These are phyloP conservation scores for Phoma sp. DNA, from an alignment of 2,329 filamentous ascomycete species.

Conservation along the genomic window DNA sequence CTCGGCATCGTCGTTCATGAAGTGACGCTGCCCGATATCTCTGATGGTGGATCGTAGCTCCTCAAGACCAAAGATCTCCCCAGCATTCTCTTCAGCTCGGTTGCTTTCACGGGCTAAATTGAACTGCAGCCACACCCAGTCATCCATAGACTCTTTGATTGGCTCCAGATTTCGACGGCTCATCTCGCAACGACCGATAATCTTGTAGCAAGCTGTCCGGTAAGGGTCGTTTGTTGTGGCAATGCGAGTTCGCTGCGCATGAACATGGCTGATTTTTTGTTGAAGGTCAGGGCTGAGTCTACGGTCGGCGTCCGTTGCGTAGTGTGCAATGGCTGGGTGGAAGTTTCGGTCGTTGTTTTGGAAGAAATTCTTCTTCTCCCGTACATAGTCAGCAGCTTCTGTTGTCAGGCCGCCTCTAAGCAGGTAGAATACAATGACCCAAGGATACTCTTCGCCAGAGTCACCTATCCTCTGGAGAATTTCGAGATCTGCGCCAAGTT, in stretches of 20 bases:
- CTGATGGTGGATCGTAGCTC: conserved; percentile 80
- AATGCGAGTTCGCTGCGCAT: conserved; percentile 82
- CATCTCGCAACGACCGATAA: conserved; percentile 80
- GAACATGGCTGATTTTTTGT: conserved; percentile 88
- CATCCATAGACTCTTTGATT: conserved; percentile 67
- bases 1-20: conserved; percentile 80
- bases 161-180: conserved; percentile 63
- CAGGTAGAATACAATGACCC: conserved; percentile 93
- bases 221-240: conserved; percentile 92
- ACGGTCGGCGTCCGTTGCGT: conserved; percentile 77
- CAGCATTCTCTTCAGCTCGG: conserved; percentile 67
- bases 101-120: conserved; percentile 68
- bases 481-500: conserved; percentile 81
- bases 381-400: conserved; percentile 88
- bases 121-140: conserved; percentile 74
- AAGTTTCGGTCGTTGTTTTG: conserved; percentile 91
- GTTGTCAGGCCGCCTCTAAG: conserved; percentile 82
- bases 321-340: conserved; percentile 83
- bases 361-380: conserved; percentile 82
- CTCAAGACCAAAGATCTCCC: conserved; percentile 68
- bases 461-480: conserved; percentile 76
- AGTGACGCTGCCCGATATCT: conserved; percentile 91
- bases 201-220: conserved; percentile 96
- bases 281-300: conserved; percentile 80
- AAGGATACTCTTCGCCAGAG: conserved; percentile 78